Percentiles rank a stretch among this genome's conserved stretches.
Evolutionary conservation across 176 grass and related monocot species (phyloP).

Genomic region (Chloris gayana): DNA sequence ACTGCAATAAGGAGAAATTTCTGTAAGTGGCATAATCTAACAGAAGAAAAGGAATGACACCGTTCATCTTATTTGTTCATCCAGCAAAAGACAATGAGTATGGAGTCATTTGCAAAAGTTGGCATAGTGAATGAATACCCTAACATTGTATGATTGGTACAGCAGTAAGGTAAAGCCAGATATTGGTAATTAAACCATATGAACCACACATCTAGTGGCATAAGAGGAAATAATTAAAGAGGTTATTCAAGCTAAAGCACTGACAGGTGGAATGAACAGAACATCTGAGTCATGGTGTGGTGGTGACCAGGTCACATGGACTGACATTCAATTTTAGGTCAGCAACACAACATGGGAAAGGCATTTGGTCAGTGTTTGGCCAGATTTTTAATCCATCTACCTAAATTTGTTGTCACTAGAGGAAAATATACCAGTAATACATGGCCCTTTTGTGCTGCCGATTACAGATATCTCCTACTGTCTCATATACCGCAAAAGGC

Average conservation of each 20-base stretch:
- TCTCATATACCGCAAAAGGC: neutral
- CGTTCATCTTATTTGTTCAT: slow-evolving; percentile 17
- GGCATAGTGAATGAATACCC: neutral
- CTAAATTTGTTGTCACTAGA: neutral
- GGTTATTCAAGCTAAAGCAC: neutral
- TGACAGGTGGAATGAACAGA: neutral
- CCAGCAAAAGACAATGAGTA: neutral
- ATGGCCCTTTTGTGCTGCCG: neutral
- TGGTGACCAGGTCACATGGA: slow-evolving; percentile 9
- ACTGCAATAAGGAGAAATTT: slow-evolving; percentile 53
- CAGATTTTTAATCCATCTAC: neutral
- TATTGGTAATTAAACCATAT: neutral
- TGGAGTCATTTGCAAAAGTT: neutral
- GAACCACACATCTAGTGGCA: neutral
- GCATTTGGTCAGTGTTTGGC: neutral
- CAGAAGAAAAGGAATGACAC: neutral
- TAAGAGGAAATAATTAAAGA: neutral
- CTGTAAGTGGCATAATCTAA: slow-evolving; percentile 19
- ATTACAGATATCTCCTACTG: neutral
- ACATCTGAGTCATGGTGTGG: neutral
- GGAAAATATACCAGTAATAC: neutral
- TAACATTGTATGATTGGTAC: neutral
- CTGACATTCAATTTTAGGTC: neutral
- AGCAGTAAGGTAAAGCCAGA: neutral
- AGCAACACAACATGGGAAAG: neutral